Conservation (phyloP, 495 filamentous ascomycete species). For the Lasiosphaeria hispida region DNA sequence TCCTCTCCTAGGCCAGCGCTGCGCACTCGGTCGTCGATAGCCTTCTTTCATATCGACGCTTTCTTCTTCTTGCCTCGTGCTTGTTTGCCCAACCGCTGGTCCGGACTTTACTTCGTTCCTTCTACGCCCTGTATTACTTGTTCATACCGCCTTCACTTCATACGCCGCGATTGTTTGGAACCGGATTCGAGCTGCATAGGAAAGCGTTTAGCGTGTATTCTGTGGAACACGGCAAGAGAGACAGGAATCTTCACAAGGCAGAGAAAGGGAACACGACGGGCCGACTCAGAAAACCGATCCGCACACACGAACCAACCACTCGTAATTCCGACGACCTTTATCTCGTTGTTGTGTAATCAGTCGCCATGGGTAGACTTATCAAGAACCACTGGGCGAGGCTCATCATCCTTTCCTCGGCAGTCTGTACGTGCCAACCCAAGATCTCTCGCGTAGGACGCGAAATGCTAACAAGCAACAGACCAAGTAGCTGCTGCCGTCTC, state of each 20-base stretch:
- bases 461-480: conserved; percentile 46
- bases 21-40: conserved; percentile 46
- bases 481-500: conserved; percentile 82
- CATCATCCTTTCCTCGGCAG: conserved; percentile 80
- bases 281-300: not conserved
- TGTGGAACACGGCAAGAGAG: conserved; percentile 29
- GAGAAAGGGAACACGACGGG: not conserved
- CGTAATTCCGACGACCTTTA: conserved; percentile 16
- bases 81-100: conserved; percentile 38
- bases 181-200: not conserved
- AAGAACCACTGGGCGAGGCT: conserved; percentile 98
- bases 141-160: conserved; percentile 20
- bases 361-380: conserved; percentile 89
- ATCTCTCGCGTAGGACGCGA: too few relatives aligned
- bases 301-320: not conserved
- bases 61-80: conserved; percentile 19
- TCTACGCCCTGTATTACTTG: conserved; percentile 30
- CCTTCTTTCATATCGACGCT: conserved; percentile 46
- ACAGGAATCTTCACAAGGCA: conserved; percentile 15
- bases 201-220: conserved; percentile 13
- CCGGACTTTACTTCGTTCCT: conserved; percentile 40
- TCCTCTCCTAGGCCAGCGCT: conserved; percentile 38
- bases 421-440: conserved; percentile 60
- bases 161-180: conserved; percentile 14
- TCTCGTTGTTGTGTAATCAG: conserved; percentile 8